Conservation (phyloP, 257 asterid genomes). For the Ocimum tenuiflorum region DNA sequence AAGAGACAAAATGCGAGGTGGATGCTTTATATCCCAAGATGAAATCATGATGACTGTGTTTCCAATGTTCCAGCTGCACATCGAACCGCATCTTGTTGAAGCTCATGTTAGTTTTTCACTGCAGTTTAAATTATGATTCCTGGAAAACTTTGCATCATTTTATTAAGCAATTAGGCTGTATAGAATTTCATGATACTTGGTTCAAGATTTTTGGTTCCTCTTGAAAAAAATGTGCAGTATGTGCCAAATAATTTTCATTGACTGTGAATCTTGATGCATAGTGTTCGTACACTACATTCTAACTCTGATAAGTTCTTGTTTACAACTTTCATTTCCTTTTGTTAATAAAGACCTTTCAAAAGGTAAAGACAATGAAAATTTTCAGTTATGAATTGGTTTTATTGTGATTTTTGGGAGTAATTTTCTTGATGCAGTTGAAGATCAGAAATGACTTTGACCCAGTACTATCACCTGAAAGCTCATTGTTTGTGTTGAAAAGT, state of each 20-base stretch:
- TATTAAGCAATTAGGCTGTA: background rate
- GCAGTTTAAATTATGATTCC: conserved; percentile 2
- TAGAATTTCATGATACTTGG: background rate
- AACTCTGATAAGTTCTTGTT: background rate
- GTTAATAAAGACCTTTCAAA: background rate
- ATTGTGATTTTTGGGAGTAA: conserved; percentile 18
- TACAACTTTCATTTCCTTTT: background rate
- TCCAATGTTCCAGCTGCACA: conserved; percentile 98
- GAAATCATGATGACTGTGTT: conserved; percentile 93
- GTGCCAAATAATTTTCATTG: background rate
- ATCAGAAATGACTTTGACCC: conserved; percentile 98
- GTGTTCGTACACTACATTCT: background rate
- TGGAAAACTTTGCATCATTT: background rate
- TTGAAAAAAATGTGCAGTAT: background rate
- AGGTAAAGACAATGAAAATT: background rate
- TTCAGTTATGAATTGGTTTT: conserved; percentile 1
- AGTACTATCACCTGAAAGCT: conserved; percentile 97
- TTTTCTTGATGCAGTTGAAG: conserved; percentile 68
- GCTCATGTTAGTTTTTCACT: conserved; percentile 76
- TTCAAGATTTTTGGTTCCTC: background rate
- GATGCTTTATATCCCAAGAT: conserved; percentile 83
- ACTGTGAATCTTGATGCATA: background rate
- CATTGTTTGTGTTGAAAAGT: conserved; percentile 88
- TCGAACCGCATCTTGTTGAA: conserved; percentile 99
- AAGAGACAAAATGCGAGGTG: conserved; percentile 89